These are phyloP conservation scores for Dipodascopsis uninucleata DNA, from an alignment of 805 yeast species.

Conservation along the genomic window DNA sequence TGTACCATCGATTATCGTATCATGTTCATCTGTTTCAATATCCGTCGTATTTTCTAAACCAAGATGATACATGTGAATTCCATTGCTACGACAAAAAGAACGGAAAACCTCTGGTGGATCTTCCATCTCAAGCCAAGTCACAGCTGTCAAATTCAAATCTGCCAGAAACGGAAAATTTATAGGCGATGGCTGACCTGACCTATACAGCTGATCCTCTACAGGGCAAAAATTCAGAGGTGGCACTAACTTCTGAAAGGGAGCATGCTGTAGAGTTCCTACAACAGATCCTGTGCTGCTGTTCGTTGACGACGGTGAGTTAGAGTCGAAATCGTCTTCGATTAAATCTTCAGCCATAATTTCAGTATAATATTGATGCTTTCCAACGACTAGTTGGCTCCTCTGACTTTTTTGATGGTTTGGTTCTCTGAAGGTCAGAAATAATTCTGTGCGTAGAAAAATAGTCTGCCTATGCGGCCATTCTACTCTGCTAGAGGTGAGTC, in stretches of 20 bases:
- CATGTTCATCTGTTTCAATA: slow-evolving; percentile 14
- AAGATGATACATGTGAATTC: slow-evolving; percentile 74
- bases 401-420: too few species aligned
- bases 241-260: slow-evolving; percentile 67
- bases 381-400: too few species aligned
- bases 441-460: too few species aligned
- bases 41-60: slow-evolving; percentile 56
- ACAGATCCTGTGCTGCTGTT: slow-evolving; percentile 24
- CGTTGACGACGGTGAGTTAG: slow-evolving; percentile 27
- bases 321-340: slow-evolving; percentile 28
- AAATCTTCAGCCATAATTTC: slow-evolving; percentile 20
- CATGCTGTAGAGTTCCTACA: slow-evolving; percentile 39
- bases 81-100: slow-evolving; percentile 70
- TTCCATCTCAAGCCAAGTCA: slow-evolving; percentile 92
- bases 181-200: slow-evolving; percentile 94
- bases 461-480: too few species aligned
- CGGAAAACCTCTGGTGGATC: slow-evolving; percentile 88
- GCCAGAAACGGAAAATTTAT: slow-evolving; percentile 82
- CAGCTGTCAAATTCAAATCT: slow-evolving; percentile 68
- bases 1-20: slow-evolving; percentile 1
- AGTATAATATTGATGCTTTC: too few species aligned
- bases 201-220: slow-evolving; percentile 78
- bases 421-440: too few species aligned
- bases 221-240: slow-evolving; percentile 97
- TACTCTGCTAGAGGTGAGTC: too few species aligned